Evolutionary conservation across 2,329 filamentous ascomycete species (phyloP).

Genomic region (Elsinoe ampelina): DNA sequence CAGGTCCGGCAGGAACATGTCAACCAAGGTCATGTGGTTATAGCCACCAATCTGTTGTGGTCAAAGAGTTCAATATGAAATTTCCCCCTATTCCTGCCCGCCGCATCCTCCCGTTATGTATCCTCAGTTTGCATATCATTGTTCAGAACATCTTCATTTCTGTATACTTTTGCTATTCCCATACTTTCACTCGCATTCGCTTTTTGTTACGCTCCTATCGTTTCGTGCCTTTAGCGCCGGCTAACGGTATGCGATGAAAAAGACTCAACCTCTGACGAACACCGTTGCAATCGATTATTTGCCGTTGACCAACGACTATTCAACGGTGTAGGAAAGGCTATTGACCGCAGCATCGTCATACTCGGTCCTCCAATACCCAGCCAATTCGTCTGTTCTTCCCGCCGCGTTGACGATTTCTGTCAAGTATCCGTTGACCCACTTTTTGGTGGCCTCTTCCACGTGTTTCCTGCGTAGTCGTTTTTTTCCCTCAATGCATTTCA

Average conservation of each 20-base stretch:
- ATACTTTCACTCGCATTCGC: neutral
- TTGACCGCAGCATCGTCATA: constrained; percentile 3
- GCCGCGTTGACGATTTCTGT: constrained; percentile 4
- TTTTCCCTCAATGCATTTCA: neutral
- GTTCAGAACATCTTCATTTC: constrained; percentile 7
- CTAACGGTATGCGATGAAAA: neutral
- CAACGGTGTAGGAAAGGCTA: constrained; percentile 7
- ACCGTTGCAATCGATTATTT: constrained; percentile 13
- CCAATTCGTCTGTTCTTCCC: neutral
- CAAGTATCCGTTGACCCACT: constrained; percentile 10
- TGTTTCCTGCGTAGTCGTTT: neutral
- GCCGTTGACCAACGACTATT: constrained; percentile 8
- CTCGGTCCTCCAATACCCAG: neutral
- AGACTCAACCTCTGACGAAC: constrained; percentile 14
- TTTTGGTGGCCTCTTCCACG: neutral
- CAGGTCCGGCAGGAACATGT: neutral
- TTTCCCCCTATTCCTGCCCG: constrained; percentile 2
- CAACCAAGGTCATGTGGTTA: neutral
- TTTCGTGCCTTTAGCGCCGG: neutral
- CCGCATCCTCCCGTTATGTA: constrained; percentile 1
- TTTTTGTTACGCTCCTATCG: neutral
- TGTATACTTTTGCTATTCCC: neutral
- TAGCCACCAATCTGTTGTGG: neutral
- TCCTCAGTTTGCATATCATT: neutral
- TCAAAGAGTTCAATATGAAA: constrained; percentile 11